Percentiles rank a stretch among this genome's conserved stretches.
phyloP scores from a whole-genome alignment of 192 early-diverging fungal species.

The Gonapodya sp. region DNA sequence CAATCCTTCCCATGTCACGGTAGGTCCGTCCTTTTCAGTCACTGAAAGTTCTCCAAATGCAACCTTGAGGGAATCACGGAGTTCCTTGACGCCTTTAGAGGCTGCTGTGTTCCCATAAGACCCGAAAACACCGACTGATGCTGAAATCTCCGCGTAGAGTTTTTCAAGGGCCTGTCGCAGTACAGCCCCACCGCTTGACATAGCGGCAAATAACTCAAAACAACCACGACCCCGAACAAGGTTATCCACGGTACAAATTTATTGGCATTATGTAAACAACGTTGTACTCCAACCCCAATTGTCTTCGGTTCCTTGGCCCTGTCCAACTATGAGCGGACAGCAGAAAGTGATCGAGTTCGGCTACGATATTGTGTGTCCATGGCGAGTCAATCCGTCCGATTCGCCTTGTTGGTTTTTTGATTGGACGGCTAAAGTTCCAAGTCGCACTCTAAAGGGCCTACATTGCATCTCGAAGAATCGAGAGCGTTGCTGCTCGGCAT shows the following conservation, averaged over 20 bases:
- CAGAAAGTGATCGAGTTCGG: conserved; percentile 3
- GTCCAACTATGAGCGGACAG: background rate
- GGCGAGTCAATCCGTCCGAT: no score
- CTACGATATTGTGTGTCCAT: background rate
- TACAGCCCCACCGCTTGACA: background rate
- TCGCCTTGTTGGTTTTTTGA: no score
- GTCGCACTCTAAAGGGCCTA: conserved; percentile 2
- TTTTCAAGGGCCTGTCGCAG: background rate
- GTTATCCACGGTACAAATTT: no score
- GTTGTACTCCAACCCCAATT: no score
- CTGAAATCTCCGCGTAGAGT: background rate
- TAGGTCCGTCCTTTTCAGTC: background rate
- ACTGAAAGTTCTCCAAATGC: background rate
- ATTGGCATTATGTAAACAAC: no score
- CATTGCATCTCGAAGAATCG: conserved; percentile 2
- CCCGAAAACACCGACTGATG: background rate
- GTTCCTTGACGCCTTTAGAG: background rate
- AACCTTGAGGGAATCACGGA: background rate
- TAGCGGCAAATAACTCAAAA: no score
- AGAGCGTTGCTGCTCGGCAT: background rate
- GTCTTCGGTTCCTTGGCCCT: no score
- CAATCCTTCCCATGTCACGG: background rate
- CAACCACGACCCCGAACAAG: no score
- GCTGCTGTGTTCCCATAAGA: background rate
- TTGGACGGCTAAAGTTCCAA: no score